Percentiles rank a stretch among this genome's conserved stretches.
Conservation (phyloP, 768 basidiomycete genomes). For the Russula foetens region DNA sequence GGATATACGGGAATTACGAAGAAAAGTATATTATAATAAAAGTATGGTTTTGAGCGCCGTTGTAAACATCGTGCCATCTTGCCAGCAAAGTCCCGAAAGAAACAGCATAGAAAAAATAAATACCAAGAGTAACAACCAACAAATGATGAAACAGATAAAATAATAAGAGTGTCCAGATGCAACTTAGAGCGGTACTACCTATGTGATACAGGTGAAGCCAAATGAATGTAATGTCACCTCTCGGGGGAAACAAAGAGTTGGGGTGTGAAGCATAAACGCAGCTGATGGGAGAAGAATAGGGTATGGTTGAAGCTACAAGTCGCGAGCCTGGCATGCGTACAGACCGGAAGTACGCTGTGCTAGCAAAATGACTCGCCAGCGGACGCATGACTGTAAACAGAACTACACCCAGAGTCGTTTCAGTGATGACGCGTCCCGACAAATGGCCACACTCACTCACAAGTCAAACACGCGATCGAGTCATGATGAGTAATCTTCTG, state of each 20-base stretch:
- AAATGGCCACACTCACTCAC: background rate
- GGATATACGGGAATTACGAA: background rate
- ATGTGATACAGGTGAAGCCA: background rate
- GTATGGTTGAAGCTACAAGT: background rate
- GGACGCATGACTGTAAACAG: background rate
- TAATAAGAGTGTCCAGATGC: background rate
- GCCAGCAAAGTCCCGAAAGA: background rate
- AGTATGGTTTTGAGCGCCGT: background rate
- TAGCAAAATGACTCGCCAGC: slow-evolving; percentile 4
- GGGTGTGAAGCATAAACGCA: background rate
- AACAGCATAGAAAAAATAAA: too few relatives aligned
- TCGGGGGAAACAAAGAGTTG: background rate
- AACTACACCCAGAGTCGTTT: background rate
- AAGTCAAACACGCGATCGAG: background rate
- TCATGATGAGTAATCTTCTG: background rate
- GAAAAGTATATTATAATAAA: background rate
- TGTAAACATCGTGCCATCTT: background rate
- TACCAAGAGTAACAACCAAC: background rate
- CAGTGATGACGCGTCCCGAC: background rate
- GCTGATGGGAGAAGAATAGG: background rate
- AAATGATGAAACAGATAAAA: background rate
- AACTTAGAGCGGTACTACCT: background rate
- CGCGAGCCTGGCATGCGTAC: background rate
- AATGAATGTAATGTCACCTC: background rate
- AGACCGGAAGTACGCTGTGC: background rate